phyloP scores from a whole-genome alignment of 768 basidiomycete species.

The Boletus tylopilopsis region DNA sequence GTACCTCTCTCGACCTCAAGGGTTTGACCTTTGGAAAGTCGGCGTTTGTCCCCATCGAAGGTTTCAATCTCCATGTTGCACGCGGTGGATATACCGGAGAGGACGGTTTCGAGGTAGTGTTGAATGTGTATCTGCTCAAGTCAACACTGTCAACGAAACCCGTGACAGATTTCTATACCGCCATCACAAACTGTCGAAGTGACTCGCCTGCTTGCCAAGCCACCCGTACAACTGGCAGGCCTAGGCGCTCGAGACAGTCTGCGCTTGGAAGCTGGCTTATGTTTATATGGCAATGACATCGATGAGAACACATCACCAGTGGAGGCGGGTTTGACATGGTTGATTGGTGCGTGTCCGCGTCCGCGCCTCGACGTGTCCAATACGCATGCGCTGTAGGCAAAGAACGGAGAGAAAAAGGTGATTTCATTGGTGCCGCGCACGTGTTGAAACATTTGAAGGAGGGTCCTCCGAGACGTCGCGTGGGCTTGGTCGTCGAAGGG shows the following conservation, averaged over 20 bases:
- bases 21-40: conserved; percentile 82
- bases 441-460: conserved; percentile 77
- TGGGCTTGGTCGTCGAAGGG: conserved; percentile 79
- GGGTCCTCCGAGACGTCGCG: conserved; percentile 71
- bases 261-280: conserved; percentile 96
- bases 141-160: neutral
- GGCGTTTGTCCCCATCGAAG: conserved; percentile 71
- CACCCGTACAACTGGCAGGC: conserved; percentile 77
- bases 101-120: conserved; percentile 88
- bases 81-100: conserved; percentile 98
- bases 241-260: conserved; percentile 91
- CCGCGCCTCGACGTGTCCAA: neutral
- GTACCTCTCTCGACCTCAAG: conserved; percentile 72
- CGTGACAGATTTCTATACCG: conserved; percentile 77
- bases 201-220: conserved; percentile 56
- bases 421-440: conserved; percentile 75
- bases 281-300: conserved; percentile 91
- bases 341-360: conserved; percentile 63
- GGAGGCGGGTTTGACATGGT: conserved; percentile 90
- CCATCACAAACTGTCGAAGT: conserved; percentile 71
- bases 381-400: conserved; percentile 52
- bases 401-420: conserved; percentile 63
- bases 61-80: conserved; percentile 68
- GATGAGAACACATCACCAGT: conserved; percentile 84
- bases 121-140: neutral